Percentiles rank a stretch among this genome's conserved stretches.
Evolutionary conservation across 2,329 filamentous ascomycete species (phyloP).

Genomic region (Aspergillus pseudonomiae): DNA sequence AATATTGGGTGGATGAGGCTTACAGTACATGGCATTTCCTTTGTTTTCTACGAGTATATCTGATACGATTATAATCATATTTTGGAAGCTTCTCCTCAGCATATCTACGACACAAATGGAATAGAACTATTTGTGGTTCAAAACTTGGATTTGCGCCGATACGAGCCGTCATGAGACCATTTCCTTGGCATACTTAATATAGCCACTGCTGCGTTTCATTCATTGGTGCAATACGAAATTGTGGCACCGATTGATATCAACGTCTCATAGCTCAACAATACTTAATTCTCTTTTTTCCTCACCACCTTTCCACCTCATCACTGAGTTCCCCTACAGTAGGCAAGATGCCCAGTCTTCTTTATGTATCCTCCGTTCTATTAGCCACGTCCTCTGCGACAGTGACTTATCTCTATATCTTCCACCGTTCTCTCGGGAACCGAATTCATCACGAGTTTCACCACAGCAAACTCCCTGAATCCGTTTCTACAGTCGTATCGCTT

Average conservation of each 20-base stretch:
- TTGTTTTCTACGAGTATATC: not conserved
- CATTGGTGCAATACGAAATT: not conserved
- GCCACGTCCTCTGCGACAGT: slow-evolving; percentile 32
- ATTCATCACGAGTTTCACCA: slow-evolving; percentile 24
- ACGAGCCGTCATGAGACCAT: not conserved
- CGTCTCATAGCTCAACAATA: not conserved
- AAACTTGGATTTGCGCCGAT: not conserved
- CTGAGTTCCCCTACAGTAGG: slow-evolving; percentile 25
- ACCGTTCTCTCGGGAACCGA: slow-evolving; percentile 27
- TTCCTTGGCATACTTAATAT: not conserved
- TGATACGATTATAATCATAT: slow-evolving; percentile 1
- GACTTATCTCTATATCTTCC: slow-evolving; percentile 28
- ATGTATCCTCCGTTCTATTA: slow-evolving; percentile 4
- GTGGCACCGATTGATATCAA: not conserved
- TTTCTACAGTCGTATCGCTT: slow-evolving; percentile 27
- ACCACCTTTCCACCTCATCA: slow-evolving; percentile 32
- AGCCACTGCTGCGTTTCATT: not conserved
- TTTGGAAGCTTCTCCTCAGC: not conserved
- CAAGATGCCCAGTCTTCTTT: slow-evolving; percentile 10
- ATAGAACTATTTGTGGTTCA: not conserved
- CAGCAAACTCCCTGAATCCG: slow-evolving; percentile 21
- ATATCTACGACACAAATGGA: not conserved
- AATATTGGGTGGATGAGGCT: not conserved
- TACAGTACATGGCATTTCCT: not conserved
- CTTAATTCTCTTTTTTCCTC: slow-evolving; percentile 14